Conservation (phyloP, 1,284 basidiomycete genomes). For the Apiotrichum akiyoshidainum region DNA sequence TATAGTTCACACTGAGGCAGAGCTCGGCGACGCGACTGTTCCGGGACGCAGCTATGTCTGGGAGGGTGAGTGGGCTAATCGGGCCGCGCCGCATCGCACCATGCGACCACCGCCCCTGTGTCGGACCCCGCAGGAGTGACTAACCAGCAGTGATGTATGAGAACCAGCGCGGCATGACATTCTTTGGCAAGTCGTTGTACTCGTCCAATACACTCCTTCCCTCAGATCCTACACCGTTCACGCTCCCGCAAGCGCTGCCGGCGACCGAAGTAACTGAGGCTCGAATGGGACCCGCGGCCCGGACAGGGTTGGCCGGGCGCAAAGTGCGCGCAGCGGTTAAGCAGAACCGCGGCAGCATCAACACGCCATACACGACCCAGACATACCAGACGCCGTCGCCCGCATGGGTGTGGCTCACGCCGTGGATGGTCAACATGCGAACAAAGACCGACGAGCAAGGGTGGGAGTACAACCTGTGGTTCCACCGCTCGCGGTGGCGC, state of each 20-base stretch:
- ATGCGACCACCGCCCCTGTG: not conserved
- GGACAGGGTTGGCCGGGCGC: no score
- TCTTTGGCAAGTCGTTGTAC: conserved; percentile 48
- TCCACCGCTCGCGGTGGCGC: conserved; percentile 41
- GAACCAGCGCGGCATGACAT: conserved; percentile 49
- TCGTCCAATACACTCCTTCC: conserved; percentile 45
- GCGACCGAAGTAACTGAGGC: conserved; percentile 19
- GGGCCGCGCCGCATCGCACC: not conserved
- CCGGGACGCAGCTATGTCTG: conserved; percentile 57
- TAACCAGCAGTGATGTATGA: conserved; percentile 46
- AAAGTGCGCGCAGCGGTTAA: not conserved
- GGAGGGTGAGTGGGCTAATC: conserved; percentile 59
- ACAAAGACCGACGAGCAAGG: conserved; percentile 49
- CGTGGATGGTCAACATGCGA: conserved; percentile 52
- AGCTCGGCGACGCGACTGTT: conserved; percentile 1
- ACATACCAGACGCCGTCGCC: conserved; percentile 46
- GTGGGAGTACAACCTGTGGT: conserved; percentile 51
- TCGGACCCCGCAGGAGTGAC: not conserved
- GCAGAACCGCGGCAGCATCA: conserved; percentile 27
- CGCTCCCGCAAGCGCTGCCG: conserved; percentile 25
- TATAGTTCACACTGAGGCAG: conserved; percentile 6
- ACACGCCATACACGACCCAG: conserved; percentile 45
- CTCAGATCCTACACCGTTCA: conserved; percentile 46
- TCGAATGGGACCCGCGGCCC: not conserved
- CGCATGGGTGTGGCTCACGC: conserved; percentile 48